phyloP scores from a whole-genome alignment of 805 yeast genomes.

The Jamesozyma hellenica region DNA sequence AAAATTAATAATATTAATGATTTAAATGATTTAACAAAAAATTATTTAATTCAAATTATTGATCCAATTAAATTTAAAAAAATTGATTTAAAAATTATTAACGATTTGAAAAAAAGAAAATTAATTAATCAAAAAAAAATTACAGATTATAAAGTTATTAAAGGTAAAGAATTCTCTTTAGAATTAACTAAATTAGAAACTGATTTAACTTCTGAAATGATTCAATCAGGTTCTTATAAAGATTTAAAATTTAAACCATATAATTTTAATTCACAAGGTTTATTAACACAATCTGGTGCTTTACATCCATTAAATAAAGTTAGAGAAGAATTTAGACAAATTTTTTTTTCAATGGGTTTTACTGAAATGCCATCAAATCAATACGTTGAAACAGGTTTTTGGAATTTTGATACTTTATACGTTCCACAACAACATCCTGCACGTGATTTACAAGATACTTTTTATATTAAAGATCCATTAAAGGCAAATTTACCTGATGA shows the following conservation, averaged over 20 bases:
- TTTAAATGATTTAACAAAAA: constrained; percentile 52
- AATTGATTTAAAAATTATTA: constrained; percentile 52
- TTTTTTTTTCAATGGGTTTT: constrained; percentile 96
- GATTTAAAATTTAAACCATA: constrained; percentile 82
- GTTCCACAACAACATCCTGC: constrained; percentile 99
- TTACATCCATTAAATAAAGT: constrained; percentile 94
- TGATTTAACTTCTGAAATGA: constrained; percentile 91
- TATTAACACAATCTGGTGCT: constrained; percentile 78
- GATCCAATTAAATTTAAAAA: constrained; percentile 1
- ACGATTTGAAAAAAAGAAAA: constrained; percentile 91
- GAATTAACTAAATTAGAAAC: constrained; percentile 78
- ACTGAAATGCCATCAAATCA: constrained; percentile 98
- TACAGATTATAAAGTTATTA: constrained; percentile 62
- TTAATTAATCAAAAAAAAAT: constrained; percentile 60
- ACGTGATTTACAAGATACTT: constrained; percentile 96
- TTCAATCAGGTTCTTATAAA: constrained; percentile 73
- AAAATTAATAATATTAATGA: constrained; percentile 35
- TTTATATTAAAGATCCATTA: constrained; percentile 88
- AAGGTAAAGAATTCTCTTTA: constrained; percentile 78
- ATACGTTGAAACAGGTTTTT: constrained; percentile 95
- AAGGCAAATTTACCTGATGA: constrained; percentile 78
- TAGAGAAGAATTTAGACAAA: constrained; percentile 94
- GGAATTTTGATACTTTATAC: constrained; percentile 94
- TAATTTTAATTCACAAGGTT: constrained; percentile 93
- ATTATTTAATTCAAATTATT: constrained; percentile 46